Evolutionary conservation across 495 filamentous ascomycete genomes (phyloP).

Genomic region (Trichocladium antarcticum): DNA sequence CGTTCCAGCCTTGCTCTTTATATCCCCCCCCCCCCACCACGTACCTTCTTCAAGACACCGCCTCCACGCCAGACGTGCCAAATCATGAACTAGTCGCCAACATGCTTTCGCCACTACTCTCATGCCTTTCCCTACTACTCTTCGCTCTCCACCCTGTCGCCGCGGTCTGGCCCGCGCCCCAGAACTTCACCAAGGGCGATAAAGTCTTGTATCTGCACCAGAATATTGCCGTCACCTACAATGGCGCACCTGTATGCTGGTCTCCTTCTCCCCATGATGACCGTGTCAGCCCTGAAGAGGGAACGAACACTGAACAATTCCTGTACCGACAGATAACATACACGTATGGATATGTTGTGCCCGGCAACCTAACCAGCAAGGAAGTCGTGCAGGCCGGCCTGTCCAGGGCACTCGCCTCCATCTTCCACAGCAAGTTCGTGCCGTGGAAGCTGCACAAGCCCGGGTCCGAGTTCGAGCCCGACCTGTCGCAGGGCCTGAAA

Average conservation of each 20-base stretch:
- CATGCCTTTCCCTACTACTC: constrained; percentile 25
- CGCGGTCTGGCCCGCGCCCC: constrained; percentile 53
- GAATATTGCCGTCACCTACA: constrained; percentile 44
- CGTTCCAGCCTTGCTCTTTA: constrained; percentile 5
- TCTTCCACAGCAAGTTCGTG: constrained; percentile 53
- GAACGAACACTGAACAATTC: constrained; percentile 19
- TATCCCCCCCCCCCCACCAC: neutral
- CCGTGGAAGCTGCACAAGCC: constrained; percentile 67
- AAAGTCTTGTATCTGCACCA: constrained; percentile 46
- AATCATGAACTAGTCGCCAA: neutral
- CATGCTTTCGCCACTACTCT: constrained; percentile 26
- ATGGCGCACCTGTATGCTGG: constrained; percentile 42
- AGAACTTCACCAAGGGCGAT: constrained; percentile 40
- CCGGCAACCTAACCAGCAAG: constrained; percentile 30
- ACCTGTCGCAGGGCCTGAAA: constrained; percentile 27
- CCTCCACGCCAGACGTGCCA: neutral
- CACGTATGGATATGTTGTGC: constrained; percentile 29
- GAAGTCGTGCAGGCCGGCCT: constrained; percentile 42
- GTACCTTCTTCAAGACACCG: neutral
- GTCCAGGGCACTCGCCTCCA: constrained; percentile 34
- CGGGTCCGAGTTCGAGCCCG: constrained; percentile 50
- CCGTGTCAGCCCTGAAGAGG: constrained; percentile 4
- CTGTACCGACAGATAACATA: constrained; percentile 33
- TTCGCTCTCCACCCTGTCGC: constrained; percentile 24
- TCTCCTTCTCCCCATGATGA: constrained; percentile 7